phyloP scores from a whole-genome alignment of 2,329 filamentous ascomycete species.

The Huntiella savannae region DNA sequence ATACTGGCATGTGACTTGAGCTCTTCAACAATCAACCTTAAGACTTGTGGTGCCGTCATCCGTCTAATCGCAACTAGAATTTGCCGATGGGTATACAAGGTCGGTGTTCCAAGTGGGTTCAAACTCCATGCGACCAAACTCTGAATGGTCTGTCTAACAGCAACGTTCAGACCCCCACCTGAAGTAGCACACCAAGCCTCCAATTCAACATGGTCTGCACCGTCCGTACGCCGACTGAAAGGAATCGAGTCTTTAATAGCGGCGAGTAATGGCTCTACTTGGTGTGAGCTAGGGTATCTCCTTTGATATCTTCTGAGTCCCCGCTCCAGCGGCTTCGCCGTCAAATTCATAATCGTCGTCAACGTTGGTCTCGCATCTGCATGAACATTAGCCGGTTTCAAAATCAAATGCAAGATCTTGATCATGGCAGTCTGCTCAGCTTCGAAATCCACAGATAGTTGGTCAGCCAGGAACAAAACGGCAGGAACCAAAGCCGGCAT shows the following conservation, averaged over 20 bases:
- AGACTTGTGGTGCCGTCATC: conserved; percentile 23
- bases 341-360: conserved; percentile 48
- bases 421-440: conserved; percentile 49
- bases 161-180: conserved; percentile 35
- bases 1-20: conserved; percentile 23
- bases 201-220: conserved; percentile 45
- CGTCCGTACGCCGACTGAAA: conserved; percentile 40
- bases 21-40: conserved; percentile 48
- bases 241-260: conserved; percentile 41
- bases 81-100: conserved; percentile 55
- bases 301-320: conserved; percentile 47
- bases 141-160: conserved; percentile 41
- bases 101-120: conserved; percentile 36
- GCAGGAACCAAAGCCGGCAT: conserved; percentile 61
- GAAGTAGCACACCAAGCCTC: conserved; percentile 44
- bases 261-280: conserved; percentile 50
- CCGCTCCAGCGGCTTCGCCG: conserved; percentile 49
- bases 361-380: conserved; percentile 55
- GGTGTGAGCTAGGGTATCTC: conserved; percentile 45
- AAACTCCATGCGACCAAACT: conserved; percentile 48
- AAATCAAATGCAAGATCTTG: conserved; percentile 51
- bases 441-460: conserved; percentile 45
- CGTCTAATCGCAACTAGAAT: conserved; percentile 31
- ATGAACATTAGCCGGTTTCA: conserved; percentile 51
- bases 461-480: conserved; percentile 49